phyloP scores from a whole-genome alignment of 257 asterid genomes.

The Phtheirospermum japonicum region DNA sequence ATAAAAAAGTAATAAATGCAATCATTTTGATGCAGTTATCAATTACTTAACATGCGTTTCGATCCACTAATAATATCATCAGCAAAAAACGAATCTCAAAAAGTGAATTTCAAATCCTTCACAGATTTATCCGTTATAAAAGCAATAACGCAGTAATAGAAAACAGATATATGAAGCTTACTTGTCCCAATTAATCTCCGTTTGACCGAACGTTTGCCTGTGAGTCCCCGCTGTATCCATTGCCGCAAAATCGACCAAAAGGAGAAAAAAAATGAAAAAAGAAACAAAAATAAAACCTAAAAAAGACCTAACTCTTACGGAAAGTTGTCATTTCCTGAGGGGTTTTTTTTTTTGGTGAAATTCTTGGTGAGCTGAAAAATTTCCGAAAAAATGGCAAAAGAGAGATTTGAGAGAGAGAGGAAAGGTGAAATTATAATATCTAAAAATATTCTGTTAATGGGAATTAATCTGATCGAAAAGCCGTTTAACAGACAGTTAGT shows the following conservation, averaged over 20 bases:
- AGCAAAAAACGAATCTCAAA: neutral
- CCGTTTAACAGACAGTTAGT: constrained; percentile 10
- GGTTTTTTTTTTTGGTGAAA: neutral
- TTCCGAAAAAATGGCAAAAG: neutral
- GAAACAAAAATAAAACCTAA: neutral
- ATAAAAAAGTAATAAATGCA: constrained; percentile 12
- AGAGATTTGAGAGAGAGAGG: constrained; percentile 4
- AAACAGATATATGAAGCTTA: constrained; percentile 38
- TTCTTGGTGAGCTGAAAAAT: constrained; percentile 16
- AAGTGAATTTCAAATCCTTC: constrained; percentile 8
- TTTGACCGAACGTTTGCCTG: constrained; percentile 51
- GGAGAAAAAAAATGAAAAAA: neutral
- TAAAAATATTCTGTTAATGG: neutral
- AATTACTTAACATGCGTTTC: constrained; percentile 7
- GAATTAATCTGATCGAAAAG: neutral
- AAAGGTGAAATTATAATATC: neutral
- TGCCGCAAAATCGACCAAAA: neutral
- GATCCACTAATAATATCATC: constrained; percentile 1
- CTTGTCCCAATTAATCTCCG: constrained; percentile 94
- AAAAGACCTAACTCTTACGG: constrained; percentile 25
- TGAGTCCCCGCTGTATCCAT: constrained; percentile 63
- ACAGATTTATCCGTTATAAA: neutral
- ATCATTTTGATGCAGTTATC: constrained; percentile 6
- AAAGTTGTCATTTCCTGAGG: constrained; percentile 18
- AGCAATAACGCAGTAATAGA: neutral